Conservation (phyloP, 176 grass and related monocot genomes). For the Musa itinerans region DNA sequence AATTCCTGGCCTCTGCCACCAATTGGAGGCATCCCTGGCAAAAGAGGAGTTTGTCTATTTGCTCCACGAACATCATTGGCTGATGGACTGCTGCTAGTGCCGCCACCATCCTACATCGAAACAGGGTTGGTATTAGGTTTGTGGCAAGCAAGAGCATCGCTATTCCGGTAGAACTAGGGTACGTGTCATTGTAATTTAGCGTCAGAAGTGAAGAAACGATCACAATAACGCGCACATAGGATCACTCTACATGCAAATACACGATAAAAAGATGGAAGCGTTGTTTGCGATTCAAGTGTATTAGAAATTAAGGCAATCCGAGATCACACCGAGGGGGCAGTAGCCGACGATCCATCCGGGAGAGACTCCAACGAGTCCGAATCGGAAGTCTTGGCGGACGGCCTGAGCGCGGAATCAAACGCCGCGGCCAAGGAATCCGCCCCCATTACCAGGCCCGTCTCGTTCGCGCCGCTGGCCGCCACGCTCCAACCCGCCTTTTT, state of each 20-base stretch:
- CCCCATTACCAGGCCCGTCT: too few relatives aligned
- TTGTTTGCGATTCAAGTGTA: neutral
- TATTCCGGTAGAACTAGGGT: conserved; percentile 23
- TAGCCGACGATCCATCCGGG: conserved; percentile 28
- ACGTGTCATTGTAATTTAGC: conserved; percentile 18
- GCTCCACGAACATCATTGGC: conserved; percentile 1
- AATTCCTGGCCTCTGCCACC: neutral
- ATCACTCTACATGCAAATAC: neutral
- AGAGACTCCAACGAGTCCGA: conserved; percentile 50
- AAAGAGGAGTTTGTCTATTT: neutral
- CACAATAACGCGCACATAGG: too few relatives aligned
- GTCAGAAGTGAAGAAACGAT: neutral
- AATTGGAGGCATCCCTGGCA: neutral
- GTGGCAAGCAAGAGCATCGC: neutral
- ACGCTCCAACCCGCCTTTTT: too few relatives aligned
- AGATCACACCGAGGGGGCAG: conserved; percentile 34
- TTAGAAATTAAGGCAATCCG: neutral
- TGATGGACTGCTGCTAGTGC: neutral
- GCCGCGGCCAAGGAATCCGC: too few relatives aligned
- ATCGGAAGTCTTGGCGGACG: conserved; percentile 29
- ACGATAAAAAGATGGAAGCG: neutral
- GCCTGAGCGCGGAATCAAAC: too few relatives aligned
- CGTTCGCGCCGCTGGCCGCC: too few relatives aligned
- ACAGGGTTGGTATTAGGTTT: neutral
- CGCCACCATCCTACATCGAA: neutral